Percentiles rank a stretch among this genome's conserved stretches.
phyloP scores from a whole-genome alignment of 2,329 filamentous ascomycete species.

The Thelonectria olida region DNA sequence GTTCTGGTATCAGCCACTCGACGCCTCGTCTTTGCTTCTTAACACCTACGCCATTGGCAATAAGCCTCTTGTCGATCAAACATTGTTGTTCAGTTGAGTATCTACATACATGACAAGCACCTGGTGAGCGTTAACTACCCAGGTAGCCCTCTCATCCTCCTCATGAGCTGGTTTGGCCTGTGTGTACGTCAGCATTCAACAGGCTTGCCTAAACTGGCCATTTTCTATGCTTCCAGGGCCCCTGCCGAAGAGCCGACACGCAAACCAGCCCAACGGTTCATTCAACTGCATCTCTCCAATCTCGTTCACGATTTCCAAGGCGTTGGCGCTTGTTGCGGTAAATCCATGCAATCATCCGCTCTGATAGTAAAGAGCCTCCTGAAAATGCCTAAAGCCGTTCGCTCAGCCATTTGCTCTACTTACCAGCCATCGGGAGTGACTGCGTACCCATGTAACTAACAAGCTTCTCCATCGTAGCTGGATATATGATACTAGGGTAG shows the following conservation, averaged over 20 bases:
- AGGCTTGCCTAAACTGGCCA: conserved; percentile 2
- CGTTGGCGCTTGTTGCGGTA: background rate
- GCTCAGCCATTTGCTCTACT: background rate
- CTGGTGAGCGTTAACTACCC: background rate
- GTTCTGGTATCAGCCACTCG: conserved; percentile 3
- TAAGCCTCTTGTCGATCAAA: conserved; percentile 8
- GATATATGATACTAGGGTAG: background rate
- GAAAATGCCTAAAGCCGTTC: background rate
- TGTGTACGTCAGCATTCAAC: conserved; percentile 10
- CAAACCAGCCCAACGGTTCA: conserved; percentile 1
- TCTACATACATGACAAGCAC: too few relatives aligned
- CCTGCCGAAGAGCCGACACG: conserved; percentile 17
- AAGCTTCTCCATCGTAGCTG: background rate
- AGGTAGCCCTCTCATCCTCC: background rate
- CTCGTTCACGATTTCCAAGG: background rate
- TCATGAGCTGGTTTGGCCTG: background rate
- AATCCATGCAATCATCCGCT: background rate
- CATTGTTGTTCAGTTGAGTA: background rate
- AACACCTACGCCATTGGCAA: background rate
- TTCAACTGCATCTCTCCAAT: conserved; percentile 4
- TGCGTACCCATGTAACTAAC: background rate
- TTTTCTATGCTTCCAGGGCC: background rate
- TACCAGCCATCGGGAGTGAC: background rate
- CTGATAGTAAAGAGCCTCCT: background rate
- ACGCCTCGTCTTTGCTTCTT: background rate